Percentiles rank a stretch among this genome's conserved stretches.
These are phyloP conservation scores for Psilocybe cubensis DNA, from an alignment of 768 basidiomycete genomes.

Conservation along the genomic window DNA sequence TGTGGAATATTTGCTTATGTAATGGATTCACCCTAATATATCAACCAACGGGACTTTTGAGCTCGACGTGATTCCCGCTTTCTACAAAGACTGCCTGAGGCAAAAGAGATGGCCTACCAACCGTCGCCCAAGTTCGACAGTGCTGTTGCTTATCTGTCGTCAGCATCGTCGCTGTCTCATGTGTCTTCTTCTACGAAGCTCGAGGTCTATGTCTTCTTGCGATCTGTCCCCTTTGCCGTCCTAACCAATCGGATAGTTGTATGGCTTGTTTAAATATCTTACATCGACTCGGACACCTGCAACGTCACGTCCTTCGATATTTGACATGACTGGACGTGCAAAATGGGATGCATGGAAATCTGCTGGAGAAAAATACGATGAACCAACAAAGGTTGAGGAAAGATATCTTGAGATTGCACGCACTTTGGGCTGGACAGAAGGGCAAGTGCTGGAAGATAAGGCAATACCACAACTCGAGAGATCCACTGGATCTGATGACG, in stretches of 20 bases:
- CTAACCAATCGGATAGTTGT: constrained; percentile 60
- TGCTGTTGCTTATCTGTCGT: constrained; percentile 69
- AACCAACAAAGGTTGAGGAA: constrained; percentile 52
- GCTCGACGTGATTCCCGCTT: constrained; percentile 2
- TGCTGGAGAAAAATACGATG: constrained; percentile 50
- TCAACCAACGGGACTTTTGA: not conserved
- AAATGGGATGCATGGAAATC: constrained; percentile 88
- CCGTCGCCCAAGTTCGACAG: constrained; percentile 48
- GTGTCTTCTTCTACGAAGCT: constrained; percentile 70
- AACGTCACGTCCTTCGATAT: constrained; percentile 68
- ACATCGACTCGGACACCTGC: constrained; percentile 61
- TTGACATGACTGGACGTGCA: constrained; percentile 78
- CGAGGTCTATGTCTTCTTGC: constrained; percentile 59
- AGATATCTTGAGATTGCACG: constrained; percentile 73
- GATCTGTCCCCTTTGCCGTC: constrained; percentile 24
- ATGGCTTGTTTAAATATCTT: constrained; percentile 81
- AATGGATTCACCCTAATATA: constrained; percentile 15
- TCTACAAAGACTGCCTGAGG: not conserved
- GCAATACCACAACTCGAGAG: constrained; percentile 6
- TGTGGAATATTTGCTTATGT: constrained; percentile 18
- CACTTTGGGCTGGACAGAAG: constrained; percentile 68
- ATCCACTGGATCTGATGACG: constrained; percentile 29
- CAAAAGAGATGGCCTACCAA: constrained; percentile 14
- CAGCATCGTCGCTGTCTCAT: constrained; percentile 51
- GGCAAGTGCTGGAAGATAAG: constrained; percentile 11